Evolutionary conservation across 2,329 filamentous ascomycete species (phyloP).

Genomic region (Penicillium capsulatum): DNA sequence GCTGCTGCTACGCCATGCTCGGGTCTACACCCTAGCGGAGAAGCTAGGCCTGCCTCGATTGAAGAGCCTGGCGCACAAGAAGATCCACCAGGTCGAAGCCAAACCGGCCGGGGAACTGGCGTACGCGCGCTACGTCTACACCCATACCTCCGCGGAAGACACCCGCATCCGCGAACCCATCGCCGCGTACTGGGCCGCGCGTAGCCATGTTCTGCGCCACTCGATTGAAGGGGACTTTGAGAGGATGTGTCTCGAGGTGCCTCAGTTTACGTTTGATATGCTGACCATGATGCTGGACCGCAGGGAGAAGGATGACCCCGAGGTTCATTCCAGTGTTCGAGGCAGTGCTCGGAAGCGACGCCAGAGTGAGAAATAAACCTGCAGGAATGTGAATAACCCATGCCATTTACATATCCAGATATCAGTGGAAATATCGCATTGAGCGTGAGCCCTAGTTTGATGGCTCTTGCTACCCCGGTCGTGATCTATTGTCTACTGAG

Average conservation of each 20-base stretch:
- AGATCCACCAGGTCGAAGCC: constrained; percentile 87
- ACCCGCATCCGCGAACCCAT: constrained; percentile 72
- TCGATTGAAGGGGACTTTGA: constrained; percentile 85
- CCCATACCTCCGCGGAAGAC: constrained; percentile 66
- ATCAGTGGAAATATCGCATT: not conserved
- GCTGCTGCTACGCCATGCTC: constrained; percentile 82
- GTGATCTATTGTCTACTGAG: constrained; percentile 16
- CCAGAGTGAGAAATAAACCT: constrained; percentile 7
- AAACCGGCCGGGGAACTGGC: constrained; percentile 86
- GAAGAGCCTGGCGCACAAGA: constrained; percentile 73
- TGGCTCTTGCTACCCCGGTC: not conserved
- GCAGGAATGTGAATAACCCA: not conserved
- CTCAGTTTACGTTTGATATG: constrained; percentile 90
- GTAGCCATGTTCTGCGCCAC: constrained; percentile 73
- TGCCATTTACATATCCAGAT: not conserved
- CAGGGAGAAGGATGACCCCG: constrained; percentile 40
- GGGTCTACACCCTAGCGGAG: constrained; percentile 82
- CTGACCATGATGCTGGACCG: constrained; percentile 56
- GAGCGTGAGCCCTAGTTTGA: not conserved
- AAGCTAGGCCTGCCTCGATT: constrained; percentile 66
- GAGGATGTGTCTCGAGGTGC: constrained; percentile 78
- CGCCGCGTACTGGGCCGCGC: constrained; percentile 83
- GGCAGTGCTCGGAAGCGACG: constrained; percentile 41
- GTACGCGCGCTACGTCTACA: constrained; percentile 88
- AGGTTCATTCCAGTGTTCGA: constrained; percentile 33